Evolutionary conservation across 306 rosid species (phyloP).

Genomic region (Leucaena leucocephala): DNA sequence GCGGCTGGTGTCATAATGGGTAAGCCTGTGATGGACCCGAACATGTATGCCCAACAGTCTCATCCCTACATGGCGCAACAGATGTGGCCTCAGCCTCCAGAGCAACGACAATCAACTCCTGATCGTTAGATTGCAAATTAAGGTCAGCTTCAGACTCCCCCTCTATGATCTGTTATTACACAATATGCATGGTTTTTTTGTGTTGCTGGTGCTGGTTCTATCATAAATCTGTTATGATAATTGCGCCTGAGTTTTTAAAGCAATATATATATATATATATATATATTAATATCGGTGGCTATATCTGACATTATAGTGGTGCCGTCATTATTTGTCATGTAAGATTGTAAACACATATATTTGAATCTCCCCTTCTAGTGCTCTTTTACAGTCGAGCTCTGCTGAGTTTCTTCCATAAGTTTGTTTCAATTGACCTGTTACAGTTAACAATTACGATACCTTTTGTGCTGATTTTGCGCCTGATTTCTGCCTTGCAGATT

Average conservation of each 20-base stretch:
- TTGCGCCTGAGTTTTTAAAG: background rate
- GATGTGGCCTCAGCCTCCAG: slow-evolving; percentile 63
- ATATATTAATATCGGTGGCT: background rate
- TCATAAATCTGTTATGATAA: background rate
- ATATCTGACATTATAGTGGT: background rate
- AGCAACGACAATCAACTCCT: slow-evolving; percentile 49
- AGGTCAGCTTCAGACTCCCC: slow-evolving; percentile 25
- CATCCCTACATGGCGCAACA: slow-evolving; percentile 58
- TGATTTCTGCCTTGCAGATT: slow-evolving; percentile 41
- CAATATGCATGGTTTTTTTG: background rate
- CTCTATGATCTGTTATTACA: background rate
- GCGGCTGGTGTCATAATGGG: slow-evolving; percentile 58
- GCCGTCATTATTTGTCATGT: background rate
- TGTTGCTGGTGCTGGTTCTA: background rate
- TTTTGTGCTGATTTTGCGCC: slow-evolving; percentile 34
- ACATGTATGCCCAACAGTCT: slow-evolving; percentile 55
- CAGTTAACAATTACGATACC: background rate
- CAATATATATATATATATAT: too few species aligned
- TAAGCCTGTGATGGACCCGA: slow-evolving; percentile 61
- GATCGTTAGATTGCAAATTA: slow-evolving; percentile 43
- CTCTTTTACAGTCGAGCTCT: background rate
- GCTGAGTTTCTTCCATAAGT: background rate
- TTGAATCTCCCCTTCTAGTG: slow-evolving; percentile 14
- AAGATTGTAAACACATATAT: background rate
- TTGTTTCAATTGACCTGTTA: slow-evolving; percentile 7